Conservation (phyloP, 2,329 filamentous ascomycete genomes). For the Penicillium thymicola region DNA sequence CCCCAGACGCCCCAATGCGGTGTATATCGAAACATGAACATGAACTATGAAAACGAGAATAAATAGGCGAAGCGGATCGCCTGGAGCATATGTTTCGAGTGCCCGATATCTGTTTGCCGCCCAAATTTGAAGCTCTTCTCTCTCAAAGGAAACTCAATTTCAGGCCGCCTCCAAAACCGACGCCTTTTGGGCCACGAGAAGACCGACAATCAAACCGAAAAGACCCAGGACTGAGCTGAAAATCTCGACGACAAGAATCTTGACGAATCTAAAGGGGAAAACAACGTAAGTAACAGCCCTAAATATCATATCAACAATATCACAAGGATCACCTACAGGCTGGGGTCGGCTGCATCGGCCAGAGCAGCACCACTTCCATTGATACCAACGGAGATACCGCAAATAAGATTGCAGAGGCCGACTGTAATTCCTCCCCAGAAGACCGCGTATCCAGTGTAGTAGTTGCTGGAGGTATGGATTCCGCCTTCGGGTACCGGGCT, state of each 20-base stretch:
- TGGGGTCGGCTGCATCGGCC: conserved; percentile 89
- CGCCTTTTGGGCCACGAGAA: conserved; percentile 83
- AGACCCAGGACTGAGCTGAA: conserved; percentile 97
- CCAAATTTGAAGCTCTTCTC: conserved; percentile 17
- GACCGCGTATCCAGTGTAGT: conserved; percentile 91
- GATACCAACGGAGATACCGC: conserved; percentile 94
- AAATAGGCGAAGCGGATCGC: conserved; percentile 20
- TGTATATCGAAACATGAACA: conserved; percentile 34
- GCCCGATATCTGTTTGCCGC: conserved; percentile 12
- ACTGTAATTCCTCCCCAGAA: conserved; percentile 97
- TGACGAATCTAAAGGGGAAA: conserved; percentile 73
- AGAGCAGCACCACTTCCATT: conserved; percentile 96
- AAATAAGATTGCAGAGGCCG: conserved; percentile 91
- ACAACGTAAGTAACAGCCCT: conserved; percentile 2
- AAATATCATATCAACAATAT: not conserved
- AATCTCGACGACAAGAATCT: conserved; percentile 98
- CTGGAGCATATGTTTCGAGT: conserved; percentile 1
- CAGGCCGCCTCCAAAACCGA: conserved; percentile 58
- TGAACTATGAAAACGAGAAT: conserved; percentile 21
- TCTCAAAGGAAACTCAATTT: not conserved
- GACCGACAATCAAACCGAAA: conserved; percentile 91
- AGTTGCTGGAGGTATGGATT: conserved; percentile 71
- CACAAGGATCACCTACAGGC: conserved; percentile 61
- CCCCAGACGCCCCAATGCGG: conserved; percentile 39
- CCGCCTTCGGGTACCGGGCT: conserved; percentile 61